Base-by-base conservation (phyloP, 495 filamentous ascomycete species). In the Annulohypoxylon bovei region DNA sequence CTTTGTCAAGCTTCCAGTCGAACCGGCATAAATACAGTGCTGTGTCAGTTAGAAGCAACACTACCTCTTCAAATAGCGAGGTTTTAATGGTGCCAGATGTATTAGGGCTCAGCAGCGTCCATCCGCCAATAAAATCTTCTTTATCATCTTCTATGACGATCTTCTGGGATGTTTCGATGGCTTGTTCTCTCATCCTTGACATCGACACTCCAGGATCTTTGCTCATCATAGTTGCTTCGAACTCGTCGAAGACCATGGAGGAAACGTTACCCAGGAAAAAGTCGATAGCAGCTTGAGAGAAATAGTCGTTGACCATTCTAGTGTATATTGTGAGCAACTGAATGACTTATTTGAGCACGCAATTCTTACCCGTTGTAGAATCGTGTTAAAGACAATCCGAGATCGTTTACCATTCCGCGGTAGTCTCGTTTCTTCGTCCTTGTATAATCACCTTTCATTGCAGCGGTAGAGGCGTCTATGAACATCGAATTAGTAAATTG, bases 301-400 rank as follows among this genome's bases (percentile, higher is more conserved):
- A 98, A 77, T 94, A 97, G 78, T 99, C 95, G 72, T 94, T 94
- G 70, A 99, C 92, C 72, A 97, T 93, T 70, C 97, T 97, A 77
- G 86, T 84, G 70, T 82, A 85, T 72, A 84, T 80, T 54, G 73
- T 64, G 75, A 68, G 62, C 54, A 49, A 42, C 11, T 44, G 35
- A 60, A 57, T 25, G 54, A 16, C 5, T 33, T 46, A 4, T 11
- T 37, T 2, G 20, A 22, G 30, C 23, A 22, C 4, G 53, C 0
- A 20, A 1, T 20, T 68, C 80, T 75, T 71, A 87, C 85, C 85
- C 85, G 18, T 86, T 89, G 62, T 88, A 89, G 62, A 89, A 87
- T 20, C 92, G 81, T 9, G 91, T 92, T 9, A 98, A 82, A 0
- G 93, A 97, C 16, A 98, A 80, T 0, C 92, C 91, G n/a, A 97